Base-by-base conservation (phyloP, 1,139 yeast species). In the Groenewaldozyma auringiensis region DNA sequence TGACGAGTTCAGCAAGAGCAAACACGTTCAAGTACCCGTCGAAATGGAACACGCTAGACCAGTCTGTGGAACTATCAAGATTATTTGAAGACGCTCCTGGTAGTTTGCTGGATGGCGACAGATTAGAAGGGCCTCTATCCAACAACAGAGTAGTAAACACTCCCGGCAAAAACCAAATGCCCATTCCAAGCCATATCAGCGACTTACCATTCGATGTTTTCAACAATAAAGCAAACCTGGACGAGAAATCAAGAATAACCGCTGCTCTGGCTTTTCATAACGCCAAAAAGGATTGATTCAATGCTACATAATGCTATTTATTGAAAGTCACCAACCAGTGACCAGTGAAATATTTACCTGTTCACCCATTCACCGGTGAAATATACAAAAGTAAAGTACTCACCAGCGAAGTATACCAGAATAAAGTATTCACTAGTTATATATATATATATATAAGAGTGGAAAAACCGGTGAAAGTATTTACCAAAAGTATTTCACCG, bases 51-150 rank as follows among this genome's bases (percentile, higher is more conserved):
- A 47, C 44, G n/a, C 42, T 55, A 37, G 55, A 54, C 38, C 60
- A 56, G 46, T 45, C 54, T 13, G 48, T 38, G 20, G 53, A 48
- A 32, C 53, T 55, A 40, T 50, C 41, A 3, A 39, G 22, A 4
- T 39, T 52, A 36, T 49, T 42, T 40, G 44, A 44, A 2, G 50
- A 50, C 3, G 53, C 54, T 2, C 61, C 61, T 2, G 61, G 61
- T 6, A 49, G 20, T 41, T 34, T 43, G 44, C 47, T 41, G 34
- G 45, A 32, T 41, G 38, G 38, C 4, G 38, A 35, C 38, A 17
- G 38, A 20, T 8, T 16, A 8, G 38, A 35, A 21, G 38, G 38
- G n/a, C 36, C 36, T 8, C 8, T 33, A 13, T 45, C 39, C 22
- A 43, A 33, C 27, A 33, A 4, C 16, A n/a, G 36, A 17, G 17